Evolutionary conservation across 1,284 basidiomycete genomes (phyloP), one percentile per base, ranked within the genome.

Genomic region (Ceratobasidium sp.): DNA sequence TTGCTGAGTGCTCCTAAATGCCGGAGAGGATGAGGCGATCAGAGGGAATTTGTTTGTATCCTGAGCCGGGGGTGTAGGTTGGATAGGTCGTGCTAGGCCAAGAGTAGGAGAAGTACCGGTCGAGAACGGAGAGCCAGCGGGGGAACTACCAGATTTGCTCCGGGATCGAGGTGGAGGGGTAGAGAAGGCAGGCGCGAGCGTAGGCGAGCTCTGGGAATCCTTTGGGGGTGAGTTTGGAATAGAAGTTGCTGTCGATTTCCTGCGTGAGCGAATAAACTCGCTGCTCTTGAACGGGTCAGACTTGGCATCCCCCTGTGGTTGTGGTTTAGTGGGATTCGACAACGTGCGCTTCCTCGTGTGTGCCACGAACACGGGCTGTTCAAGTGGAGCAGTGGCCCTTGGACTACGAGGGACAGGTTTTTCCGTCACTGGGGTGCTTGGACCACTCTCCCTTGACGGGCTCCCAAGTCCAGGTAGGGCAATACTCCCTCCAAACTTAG

Each of bases 51-150:
- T 61, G 52, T 43, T 64, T 73, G 28, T 72, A 74, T 70, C 65
- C 43, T 70, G 65, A 26, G 69, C 36, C 39, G 61, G 60, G 23
- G 85, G 83, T 32, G 83, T 80, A 3, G 87, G 87, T 71, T 84
- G 84, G 62, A 88, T 85, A 6, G 86, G 83, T 41, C 87, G 84
- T n/a, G 84, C 83, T n/a, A 88, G 81, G 32, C 84, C 84, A 3
- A 86, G 82, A 1, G 84, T 80, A 1, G 81, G 75, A 8, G 83
- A 75, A 26, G 81, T 58, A n/a, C 52, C 65, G 12, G 46, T 48
- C 3, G 72, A 45, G 36, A 71, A 70, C 5, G 65, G 55, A 6
- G 74, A 74, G 16, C 76, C 65, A 32, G 23, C 21, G 6, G 65
- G 65, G 10, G 65, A 58, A 5, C 53, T 57, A 21, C 41, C 28